Evolutionary conservation across 345 rosid species (phyloP).

Genomic region (Euphorbia tirucalli): DNA sequence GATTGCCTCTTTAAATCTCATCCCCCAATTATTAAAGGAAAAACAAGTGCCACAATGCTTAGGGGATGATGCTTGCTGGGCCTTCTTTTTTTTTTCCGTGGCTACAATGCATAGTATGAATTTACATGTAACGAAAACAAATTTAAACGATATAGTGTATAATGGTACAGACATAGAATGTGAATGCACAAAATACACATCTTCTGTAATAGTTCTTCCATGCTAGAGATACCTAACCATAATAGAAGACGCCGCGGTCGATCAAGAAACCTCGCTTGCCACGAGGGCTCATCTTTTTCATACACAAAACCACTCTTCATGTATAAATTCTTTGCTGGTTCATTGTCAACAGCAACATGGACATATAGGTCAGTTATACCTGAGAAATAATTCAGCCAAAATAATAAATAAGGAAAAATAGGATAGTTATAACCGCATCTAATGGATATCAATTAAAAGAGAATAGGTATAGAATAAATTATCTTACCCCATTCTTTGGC

Average conservation of each 20-base stretch:
- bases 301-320: constrained; percentile 63
- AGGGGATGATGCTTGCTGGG: too few species aligned
- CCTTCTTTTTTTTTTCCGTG: too few species aligned
- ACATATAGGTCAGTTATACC: constrained; percentile 89
- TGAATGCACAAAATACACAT: neutral
- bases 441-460: neutral
- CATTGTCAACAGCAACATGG: constrained; percentile 79
- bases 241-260: constrained; percentile 72
- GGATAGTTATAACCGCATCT: too few species aligned
- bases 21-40: too few species aligned
- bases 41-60: too few species aligned
- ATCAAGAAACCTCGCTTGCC: constrained; percentile 90
- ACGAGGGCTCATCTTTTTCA: constrained; percentile 81
- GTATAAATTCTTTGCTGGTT: constrained; percentile 78
- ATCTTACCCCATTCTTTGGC: constrained; percentile 79
- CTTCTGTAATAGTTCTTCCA: constrained; percentile 20
- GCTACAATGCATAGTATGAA: too few species aligned
- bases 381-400: constrained; percentile 27
- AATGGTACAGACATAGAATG: constrained; percentile 5
- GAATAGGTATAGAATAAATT: neutral
- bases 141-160: neutral
- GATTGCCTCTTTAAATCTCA: too few species aligned
- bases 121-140: too few species aligned
- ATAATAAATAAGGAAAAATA: neutral
- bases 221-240: constrained; percentile 56